Percentiles rank a stretch among this genome's conserved stretches.
phyloP scores from a whole-genome alignment of 179 eudicot genomes.

The Carnegiea gigantea region DNA sequence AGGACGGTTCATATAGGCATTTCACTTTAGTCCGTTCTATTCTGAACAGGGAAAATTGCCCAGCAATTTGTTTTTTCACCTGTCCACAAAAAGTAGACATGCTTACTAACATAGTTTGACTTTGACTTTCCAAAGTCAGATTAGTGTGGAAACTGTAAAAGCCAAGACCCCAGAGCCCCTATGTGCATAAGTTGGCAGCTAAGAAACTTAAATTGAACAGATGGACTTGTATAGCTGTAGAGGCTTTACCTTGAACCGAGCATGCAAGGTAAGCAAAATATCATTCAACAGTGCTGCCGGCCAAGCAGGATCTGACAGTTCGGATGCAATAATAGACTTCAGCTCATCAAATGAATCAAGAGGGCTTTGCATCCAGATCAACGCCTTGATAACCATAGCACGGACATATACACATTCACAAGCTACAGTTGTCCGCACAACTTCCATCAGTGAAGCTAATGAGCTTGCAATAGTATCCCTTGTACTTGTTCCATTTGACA shows the following conservation, averaged over 20 bases:
- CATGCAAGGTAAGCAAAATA: conserved; percentile 94
- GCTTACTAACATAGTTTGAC: background rate
- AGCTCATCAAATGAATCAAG: conserved; percentile 90
- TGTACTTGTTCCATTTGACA: conserved; percentile 64
- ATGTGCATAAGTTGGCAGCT: background rate
- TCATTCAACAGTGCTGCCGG: conserved; percentile 94
- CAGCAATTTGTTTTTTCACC: background rate
- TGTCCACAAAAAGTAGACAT: background rate
- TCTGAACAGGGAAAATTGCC: too few relatives aligned
- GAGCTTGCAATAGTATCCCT: conserved; percentile 92
- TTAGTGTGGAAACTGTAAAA: background rate
- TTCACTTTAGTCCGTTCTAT: too few relatives aligned
- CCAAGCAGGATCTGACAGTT: conserved; percentile 99
- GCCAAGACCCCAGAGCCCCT: background rate
- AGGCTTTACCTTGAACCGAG: conserved; percentile 85
- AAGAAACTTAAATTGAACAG: background rate
- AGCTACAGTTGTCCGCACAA: conserved; percentile 97
- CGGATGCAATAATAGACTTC: conserved; percentile 89
- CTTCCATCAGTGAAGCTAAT: conserved; percentile 97
- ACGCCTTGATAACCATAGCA: conserved; percentile 95
- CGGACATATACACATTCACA: conserved; percentile 99
- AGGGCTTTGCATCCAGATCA: conserved; percentile 99
- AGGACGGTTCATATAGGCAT: background rate
- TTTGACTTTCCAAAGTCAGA: background rate
- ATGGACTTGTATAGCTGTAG: background rate